These are phyloP conservation scores for Coelastrella sp. DNA, from an alignment of 139 green algal genomes.

Conservation along the genomic window DNA sequence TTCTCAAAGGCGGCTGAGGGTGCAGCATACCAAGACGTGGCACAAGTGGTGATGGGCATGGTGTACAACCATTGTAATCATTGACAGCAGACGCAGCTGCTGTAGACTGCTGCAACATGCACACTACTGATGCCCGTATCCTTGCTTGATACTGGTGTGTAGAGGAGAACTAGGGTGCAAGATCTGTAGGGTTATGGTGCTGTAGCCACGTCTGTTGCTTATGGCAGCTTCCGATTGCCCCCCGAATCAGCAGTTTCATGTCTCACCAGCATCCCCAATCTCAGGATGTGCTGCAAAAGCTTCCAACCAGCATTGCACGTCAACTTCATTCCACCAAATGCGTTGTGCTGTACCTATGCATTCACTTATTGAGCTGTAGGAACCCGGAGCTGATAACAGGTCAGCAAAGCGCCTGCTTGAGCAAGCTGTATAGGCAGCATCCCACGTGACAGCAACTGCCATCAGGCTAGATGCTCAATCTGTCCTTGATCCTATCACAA, in stretches of 20 bases:
- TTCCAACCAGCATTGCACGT: conserved; percentile 83
- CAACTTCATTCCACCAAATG: conserved; percentile 79
- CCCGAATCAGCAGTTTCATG: no score
- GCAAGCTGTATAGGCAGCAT: conserved; percentile 51
- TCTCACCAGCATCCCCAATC: conserved; percentile 85
- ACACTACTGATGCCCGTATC: no score
- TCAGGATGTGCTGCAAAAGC: conserved; percentile 90
- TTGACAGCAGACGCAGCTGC: no score
- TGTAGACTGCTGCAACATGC: no score
- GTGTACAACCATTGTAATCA: no score
- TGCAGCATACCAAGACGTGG: background rate
- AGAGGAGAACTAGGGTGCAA: no score
- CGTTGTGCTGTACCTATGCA: conserved; percentile 59
- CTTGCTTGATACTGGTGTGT: no score
- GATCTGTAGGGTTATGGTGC: no score
- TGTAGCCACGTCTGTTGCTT: background rate
- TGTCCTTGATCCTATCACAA: no score
- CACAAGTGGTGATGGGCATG: no score
- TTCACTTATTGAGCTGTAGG: conserved; percentile 54
- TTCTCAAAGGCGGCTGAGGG: conserved; percentile 43
- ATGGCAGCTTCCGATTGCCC: no score
- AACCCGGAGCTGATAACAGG: conserved; percentile 46
- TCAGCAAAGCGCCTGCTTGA: conserved; percentile 61
- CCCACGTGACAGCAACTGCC: conserved; percentile 38
- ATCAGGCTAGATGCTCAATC: background rate